Evolutionary conservation across 257 asterid genomes (phyloP).

Genomic region (Apocynum venetum): DNA sequence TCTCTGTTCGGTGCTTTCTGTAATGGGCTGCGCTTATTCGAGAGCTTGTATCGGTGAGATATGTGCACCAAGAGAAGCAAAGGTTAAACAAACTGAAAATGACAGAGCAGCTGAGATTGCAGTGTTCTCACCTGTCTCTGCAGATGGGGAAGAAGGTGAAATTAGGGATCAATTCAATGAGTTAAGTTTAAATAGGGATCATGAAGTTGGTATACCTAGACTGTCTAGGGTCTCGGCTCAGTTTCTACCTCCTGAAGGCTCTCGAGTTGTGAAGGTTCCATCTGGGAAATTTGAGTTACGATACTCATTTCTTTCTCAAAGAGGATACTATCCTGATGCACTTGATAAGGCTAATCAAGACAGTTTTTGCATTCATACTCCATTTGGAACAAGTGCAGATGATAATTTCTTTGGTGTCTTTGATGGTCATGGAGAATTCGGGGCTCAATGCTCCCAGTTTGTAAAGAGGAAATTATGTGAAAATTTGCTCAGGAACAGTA

Average conservation of each 20-base stretch:
- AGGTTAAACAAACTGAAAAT: conserved; percentile 44
- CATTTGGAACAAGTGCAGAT: conserved; percentile 71
- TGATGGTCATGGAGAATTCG: conserved; percentile 95
- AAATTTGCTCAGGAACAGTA: conserved; percentile 74
- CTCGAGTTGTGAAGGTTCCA: conserved; percentile 68
- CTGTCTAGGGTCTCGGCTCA: conserved; percentile 79
- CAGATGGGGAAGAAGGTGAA: conserved; percentile 56
- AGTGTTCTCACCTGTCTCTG: conserved; percentile 52
- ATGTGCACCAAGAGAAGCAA: conserved; percentile 64
- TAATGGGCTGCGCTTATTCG: conserved; percentile 93
- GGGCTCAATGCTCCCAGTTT: conserved; percentile 91
- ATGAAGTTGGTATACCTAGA: conserved; percentile 70
- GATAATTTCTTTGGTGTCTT: conserved; percentile 94
- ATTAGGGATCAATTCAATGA: conserved; percentile 48
- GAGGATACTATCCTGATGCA: conserved; percentile 97
- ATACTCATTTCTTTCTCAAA: conserved; percentile 82
- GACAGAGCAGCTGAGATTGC: conserved; percentile 48
- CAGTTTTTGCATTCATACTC: conserved; percentile 89
- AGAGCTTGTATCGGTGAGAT: conserved; percentile 78
- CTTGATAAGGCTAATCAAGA: conserved; percentile 97
- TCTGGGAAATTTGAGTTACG: conserved; percentile 65
- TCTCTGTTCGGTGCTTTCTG: conserved; percentile 32
- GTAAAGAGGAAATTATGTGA: conserved; percentile 74
- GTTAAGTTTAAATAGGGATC: conserved; percentile 48
- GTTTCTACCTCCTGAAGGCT: conserved; percentile 81